Conservation (phyloP, 192 early-diverging fungal genomes). For the Chytriomyces hyalinus region DNA sequence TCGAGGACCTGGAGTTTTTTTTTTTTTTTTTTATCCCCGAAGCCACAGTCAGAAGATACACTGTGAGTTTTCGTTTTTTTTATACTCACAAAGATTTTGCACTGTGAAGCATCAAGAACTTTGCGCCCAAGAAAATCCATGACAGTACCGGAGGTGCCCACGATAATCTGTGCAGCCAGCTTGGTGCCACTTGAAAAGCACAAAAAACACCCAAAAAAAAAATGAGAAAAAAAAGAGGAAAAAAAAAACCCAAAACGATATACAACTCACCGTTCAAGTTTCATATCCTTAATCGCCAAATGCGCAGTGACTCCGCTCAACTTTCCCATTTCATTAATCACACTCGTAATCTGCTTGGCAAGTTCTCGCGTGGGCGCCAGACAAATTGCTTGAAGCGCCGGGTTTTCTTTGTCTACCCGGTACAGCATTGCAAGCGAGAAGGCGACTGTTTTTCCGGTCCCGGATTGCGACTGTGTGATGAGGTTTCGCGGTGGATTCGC, state of each 20-base stretch:
- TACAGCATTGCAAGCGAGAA: background rate
- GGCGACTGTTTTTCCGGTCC: background rate
- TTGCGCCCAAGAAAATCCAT: background rate
- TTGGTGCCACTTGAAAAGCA: background rate
- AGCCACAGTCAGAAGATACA: too few relatives aligned
- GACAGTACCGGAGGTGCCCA: background rate
- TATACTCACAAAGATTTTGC: background rate
- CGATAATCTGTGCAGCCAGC: background rate
- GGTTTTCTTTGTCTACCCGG: background rate
- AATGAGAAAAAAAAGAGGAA: background rate
- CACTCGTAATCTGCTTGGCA: background rate
- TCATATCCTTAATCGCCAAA: background rate
- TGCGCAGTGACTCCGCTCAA: background rate
- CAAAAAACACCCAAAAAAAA: background rate
- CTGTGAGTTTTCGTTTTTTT: too few relatives aligned
- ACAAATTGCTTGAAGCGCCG: background rate
- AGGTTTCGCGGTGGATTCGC: background rate
- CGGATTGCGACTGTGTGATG: background rate
- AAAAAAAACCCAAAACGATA: background rate
- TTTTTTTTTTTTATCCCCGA: too few relatives aligned
- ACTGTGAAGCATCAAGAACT: background rate
- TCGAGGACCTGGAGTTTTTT: background rate
- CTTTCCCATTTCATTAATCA: background rate
- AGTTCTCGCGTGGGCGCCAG: background rate
- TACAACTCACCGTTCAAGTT: background rate